These are phyloP conservation scores for Neophaeococcomyces aloes DNA, from an alignment of 2,329 filamentous ascomycete genomes.

Conservation along the genomic window DNA sequence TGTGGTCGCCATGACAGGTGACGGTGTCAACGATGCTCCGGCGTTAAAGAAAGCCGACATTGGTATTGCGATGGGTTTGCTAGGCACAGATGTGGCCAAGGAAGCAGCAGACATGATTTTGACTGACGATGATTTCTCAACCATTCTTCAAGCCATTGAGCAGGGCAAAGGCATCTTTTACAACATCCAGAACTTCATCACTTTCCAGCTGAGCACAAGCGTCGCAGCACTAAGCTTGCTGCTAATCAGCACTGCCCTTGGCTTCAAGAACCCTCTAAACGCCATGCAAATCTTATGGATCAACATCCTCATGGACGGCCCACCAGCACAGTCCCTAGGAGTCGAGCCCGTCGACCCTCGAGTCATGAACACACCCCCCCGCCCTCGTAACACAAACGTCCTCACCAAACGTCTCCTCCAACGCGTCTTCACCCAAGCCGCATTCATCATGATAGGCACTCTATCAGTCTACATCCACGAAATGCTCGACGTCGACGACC, in stretches of 20 bases:
- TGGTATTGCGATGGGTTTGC: slow-evolving; percentile 89
- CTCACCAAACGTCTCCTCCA: slow-evolving; percentile 74
- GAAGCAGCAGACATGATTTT: slow-evolving; percentile 84
- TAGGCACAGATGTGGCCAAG: slow-evolving; percentile 95
- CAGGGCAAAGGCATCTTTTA: slow-evolving; percentile 99
- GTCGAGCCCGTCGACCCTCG: slow-evolving; percentile 91
- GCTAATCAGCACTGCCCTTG: slow-evolving; percentile 80
- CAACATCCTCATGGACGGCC: slow-evolving; percentile 99
- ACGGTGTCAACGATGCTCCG: slow-evolving; percentile 95
- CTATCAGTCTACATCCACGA: slow-evolving; percentile 84
- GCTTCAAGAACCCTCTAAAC: slow-evolving; percentile 90
- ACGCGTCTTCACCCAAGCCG: slow-evolving; percentile 75
- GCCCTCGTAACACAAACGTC: slow-evolving; percentile 76
- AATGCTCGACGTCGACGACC: slow-evolving; percentile 60
- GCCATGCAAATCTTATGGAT: slow-evolving; percentile 99
- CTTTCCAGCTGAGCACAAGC: slow-evolving; percentile 94
- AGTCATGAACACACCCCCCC: slow-evolving; percentile 84
- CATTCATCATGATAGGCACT: slow-evolving; percentile 86
- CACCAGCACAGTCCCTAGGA: slow-evolving; percentile 89
- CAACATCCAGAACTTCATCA: slow-evolving; percentile 98
- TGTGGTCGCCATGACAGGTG: slow-evolving; percentile 97
- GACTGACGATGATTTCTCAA: slow-evolving; percentile 80
- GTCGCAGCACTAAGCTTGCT: slow-evolving; percentile 87
- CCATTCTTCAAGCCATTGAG: slow-evolving; percentile 88
- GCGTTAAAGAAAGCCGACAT: slow-evolving; percentile 96